phyloP scores from a whole-genome alignment of 2,329 filamentous ascomycete species.

The Elsinoe fawcettii region DNA sequence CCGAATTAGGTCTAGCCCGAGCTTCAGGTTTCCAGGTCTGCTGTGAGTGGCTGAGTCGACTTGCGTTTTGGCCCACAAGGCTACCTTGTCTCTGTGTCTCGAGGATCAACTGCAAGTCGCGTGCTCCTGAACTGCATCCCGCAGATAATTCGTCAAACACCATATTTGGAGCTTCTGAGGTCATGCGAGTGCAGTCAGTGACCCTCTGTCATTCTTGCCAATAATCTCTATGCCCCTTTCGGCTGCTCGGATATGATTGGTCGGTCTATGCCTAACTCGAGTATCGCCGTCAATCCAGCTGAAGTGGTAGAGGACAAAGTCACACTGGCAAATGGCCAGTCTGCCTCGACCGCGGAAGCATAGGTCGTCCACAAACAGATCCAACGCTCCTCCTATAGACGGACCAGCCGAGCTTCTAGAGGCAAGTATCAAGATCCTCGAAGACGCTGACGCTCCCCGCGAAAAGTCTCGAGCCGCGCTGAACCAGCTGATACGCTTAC shows the following conservation, averaged over 20 bases:
- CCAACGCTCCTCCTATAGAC: constrained; percentile 16
- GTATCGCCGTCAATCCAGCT: not conserved
- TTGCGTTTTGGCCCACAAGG: not conserved
- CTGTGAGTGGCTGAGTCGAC: not conserved
- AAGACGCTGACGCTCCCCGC: not conserved
- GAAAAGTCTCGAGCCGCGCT: constrained; percentile 13
- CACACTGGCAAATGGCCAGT: constrained; percentile 10
- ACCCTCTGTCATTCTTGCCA: not conserved
- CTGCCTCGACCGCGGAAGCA: constrained; percentile 15
- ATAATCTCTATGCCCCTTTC: not conserved
- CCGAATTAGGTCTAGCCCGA: not conserved
- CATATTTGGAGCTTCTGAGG: not conserved
- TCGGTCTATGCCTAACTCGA: not conserved
- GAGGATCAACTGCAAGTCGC: not conserved
- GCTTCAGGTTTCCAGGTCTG: not conserved
- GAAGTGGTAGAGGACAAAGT: constrained; percentile 1
- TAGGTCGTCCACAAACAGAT: constrained; percentile 19
- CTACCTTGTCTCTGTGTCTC: not conserved
- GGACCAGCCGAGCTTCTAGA: constrained; percentile 14
- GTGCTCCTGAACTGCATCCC: not conserved
- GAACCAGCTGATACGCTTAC: constrained; percentile 15
- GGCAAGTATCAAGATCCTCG: constrained; percentile 16
- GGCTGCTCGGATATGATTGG: constrained; percentile 1
- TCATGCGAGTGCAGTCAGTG: not conserved
- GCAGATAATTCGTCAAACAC: not conserved